Percentiles rank a stretch among this genome's conserved stretches.
Evolutionary conservation across 495 filamentous ascomycete genomes (phyloP).

Genomic region (Tuber indicum): DNA sequence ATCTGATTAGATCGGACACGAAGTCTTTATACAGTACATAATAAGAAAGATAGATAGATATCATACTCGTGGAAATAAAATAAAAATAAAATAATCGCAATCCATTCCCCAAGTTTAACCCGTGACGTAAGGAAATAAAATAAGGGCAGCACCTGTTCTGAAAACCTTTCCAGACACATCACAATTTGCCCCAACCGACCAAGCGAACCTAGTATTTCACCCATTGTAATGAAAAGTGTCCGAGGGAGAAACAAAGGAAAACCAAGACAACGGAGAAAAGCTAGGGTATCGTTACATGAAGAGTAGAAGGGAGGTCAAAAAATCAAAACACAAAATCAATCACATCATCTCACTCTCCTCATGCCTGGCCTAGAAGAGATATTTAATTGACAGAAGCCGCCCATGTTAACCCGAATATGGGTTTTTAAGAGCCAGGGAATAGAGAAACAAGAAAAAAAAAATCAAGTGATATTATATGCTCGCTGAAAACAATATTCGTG

Average conservation of each 20-base stretch:
- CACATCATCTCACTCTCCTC: slow-evolving; percentile 1
- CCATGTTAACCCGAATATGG: not conserved
- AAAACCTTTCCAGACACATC: not conserved
- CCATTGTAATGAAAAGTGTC: not conserved
- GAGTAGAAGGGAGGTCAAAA: not conserved
- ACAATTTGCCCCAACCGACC: not conserved
- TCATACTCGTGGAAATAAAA: not conserved
- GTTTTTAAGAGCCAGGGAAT: not conserved
- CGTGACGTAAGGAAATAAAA: not conserved
- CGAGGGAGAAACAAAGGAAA: not conserved
- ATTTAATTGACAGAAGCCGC: not conserved
- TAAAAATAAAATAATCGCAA: not conserved
- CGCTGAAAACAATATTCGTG: slow-evolving; percentile 4
- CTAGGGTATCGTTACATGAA: not conserved
- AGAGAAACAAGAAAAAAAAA: not conserved
- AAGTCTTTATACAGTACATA: no score
- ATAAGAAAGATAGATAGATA: not conserved
- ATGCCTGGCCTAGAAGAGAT: not conserved
- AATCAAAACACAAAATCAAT: not conserved
- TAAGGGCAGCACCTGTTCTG: not conserved
- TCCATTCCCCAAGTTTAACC: not conserved
- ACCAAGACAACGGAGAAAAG: not conserved
- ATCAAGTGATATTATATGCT: not conserved
- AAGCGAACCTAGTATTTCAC: not conserved
- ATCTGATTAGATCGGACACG: no score